phyloP scores from a whole-genome alignment of 1,139 yeast species.

The Lodderomyces beijingensis region DNA sequence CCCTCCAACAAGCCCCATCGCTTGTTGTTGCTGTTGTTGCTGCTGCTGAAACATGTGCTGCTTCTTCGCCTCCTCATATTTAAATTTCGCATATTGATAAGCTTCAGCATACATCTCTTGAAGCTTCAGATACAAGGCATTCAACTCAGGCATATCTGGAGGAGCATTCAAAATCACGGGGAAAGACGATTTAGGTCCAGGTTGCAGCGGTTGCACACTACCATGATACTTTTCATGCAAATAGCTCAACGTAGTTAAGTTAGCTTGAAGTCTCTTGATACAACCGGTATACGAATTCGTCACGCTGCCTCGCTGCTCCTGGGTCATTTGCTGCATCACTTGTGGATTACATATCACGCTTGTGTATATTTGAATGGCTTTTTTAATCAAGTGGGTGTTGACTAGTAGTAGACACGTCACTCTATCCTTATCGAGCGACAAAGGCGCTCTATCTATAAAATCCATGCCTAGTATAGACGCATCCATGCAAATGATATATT shows the following conservation, averaged over 20 bases:
- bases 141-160: constrained; percentile 51
- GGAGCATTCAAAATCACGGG: constrained; percentile 55
- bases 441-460: constrained; percentile 13
- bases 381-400: constrained; percentile 49
- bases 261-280: constrained; percentile 50
- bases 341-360: constrained; percentile 34
- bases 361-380: constrained; percentile 39
- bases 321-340: constrained; percentile 32
- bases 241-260: constrained; percentile 48
- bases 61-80: constrained; percentile 41
- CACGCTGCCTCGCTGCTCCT: constrained; percentile 33
- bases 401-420: constrained; percentile 50
- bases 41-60: constrained; percentile 12
- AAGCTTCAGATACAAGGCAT: constrained; percentile 41
- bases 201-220: constrained; percentile 18
- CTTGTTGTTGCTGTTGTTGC: constrained; percentile 10
- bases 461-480: constrained; percentile 7
- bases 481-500: too few species aligned
- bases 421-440: constrained; percentile 36
- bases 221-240: constrained; percentile 49
- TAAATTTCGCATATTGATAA: constrained; percentile 43
- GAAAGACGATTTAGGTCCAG: constrained; percentile 33
- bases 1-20: constrained; percentile 1
- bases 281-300: constrained; percentile 48
- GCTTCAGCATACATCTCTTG: constrained; percentile 57